Base-by-base conservation (phyloP, 1,139 yeast species). In the Pichia cactophila region DNA sequence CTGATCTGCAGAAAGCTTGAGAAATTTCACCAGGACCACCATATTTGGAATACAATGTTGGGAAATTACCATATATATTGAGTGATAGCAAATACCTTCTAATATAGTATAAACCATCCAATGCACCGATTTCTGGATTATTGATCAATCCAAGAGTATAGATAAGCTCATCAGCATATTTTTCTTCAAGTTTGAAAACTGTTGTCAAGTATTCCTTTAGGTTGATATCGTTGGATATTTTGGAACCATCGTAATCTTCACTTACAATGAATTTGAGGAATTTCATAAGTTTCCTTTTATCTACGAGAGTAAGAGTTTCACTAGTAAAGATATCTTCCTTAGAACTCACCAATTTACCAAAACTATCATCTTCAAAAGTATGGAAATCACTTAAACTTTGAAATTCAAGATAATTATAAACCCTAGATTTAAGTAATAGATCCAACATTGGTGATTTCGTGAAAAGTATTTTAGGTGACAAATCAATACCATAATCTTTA, bases 21-120 rank as follows among this genome's bases (percentile, higher is more conserved):
- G 96, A 83, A 35, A 92, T 73, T 68, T 92, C 99, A 45, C 97
- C 97, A 0, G 96, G 94, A 2, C 96, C 95, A 51, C 98, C 98
- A 67, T 83, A 92, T 71, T 88, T 90, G 52, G 95, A 86, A 59
- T 84, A 83, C 71, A 92, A 74, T 26, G 87, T 94, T 1, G 98
- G 97, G 74, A 92, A 94, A 57, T 82, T 83, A 11, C 98, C 98
- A 66, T 89, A 92, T 11, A 90, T 87, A 58, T 90, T 96, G 61
- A 88, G 81, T n/a, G 96, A 86, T 16, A 80, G 71, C 55, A 92
- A 70, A 63, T 88, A 92, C 51, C 97, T 77, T 64, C 85, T 83
- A 54, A 92, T 88, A 58, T 94, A 77, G 17, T 84, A 77, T 45
- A 92, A 68, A 0, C 95, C 97, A 53, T 78, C 81, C 1, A 84